Percentiles rank a stretch among this genome's conserved stretches.
Conservation (phyloP, 192 early-diverging fungal species). For the Linnemannia zychae region DNA sequence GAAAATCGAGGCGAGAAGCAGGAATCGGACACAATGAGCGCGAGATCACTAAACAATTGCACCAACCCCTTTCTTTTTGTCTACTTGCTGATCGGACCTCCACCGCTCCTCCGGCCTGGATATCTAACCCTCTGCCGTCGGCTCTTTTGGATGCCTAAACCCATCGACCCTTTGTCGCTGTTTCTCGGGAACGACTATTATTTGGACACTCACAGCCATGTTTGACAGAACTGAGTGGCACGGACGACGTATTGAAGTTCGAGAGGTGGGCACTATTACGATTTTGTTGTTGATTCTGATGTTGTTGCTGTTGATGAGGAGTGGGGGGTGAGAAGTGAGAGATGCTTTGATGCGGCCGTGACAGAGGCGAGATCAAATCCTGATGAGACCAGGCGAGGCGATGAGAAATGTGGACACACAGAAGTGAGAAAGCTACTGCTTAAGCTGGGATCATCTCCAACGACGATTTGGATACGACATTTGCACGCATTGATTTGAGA, state of each 20-base stretch:
- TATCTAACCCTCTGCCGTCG: background rate
- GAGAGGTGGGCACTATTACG: conserved; percentile 70
- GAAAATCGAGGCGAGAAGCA: background rate
- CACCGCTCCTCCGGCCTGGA: background rate
- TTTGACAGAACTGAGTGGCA: conserved; percentile 87
- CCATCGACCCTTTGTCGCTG: background rate
- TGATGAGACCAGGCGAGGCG: background rate
- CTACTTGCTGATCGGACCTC: background rate
- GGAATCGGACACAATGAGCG: background rate
- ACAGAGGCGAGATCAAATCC: background rate
- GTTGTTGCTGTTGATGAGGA: conserved; percentile 10
- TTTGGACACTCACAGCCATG: conserved; percentile 66
- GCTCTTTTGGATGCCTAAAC: background rate
- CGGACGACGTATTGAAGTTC: conserved; percentile 81
- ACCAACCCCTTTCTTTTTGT: conserved; percentile 2
- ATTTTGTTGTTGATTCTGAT: conserved; percentile 18
- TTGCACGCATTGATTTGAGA: background rate
- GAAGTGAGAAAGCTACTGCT: background rate
- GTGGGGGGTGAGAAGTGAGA: background rate
- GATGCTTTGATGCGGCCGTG: background rate
- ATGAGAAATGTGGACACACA: background rate
- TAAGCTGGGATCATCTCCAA: background rate
- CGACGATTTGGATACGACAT: background rate
- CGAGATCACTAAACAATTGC: conserved; percentile 11
- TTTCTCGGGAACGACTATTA: background rate